Evolutionary conservation across 176 grass and related monocot species (phyloP), one percentile per base, ranked within the genome.

Genomic region (Guadua angustifolia): DNA sequence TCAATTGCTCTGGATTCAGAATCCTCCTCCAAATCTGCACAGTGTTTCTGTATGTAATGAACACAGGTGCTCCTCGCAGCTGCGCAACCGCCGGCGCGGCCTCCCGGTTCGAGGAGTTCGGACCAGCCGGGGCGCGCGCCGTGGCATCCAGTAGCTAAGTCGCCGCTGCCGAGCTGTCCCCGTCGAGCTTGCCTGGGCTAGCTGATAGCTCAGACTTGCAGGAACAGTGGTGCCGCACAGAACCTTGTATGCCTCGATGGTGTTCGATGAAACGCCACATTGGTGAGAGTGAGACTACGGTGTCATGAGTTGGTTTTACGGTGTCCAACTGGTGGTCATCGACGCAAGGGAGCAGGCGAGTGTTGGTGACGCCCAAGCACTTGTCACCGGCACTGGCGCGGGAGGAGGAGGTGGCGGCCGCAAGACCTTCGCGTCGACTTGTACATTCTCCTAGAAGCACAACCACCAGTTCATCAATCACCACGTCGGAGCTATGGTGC

Each of bases 381-480:
- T 49, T 82, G 21, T 79, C 55, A 18, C 53, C 25, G 73, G 19
- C 66, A 38, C 43, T 22, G 65, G 7, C 3, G 38, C n/a, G 35
- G 53, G 86, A 88, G 71, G 70, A 89, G 74, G 83, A 92, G 70
- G 33, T 84, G 21, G 89, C 71, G 50, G n/a, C 35, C 15, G 35
- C 50, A 19, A 70, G 16, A 43, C 81, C 22, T 88, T 87, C 79
- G 75, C 83, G 47, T 89, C 81, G 13, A 86, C 36, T 38, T 5
- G 5, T n/a, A 85, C 77, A 71, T 78, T 69, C 75, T 92, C n/a
- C 79, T 78, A 81, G 86, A 49, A 91, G 67, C 68, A 78, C 80
- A 6, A 80, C 88, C 62, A 71, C 63, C 71, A 13, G 19, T 66
- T 67, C 3, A 46, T 51, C 24, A 10, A 21, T 32, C 74, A 26